Percentiles rank a stretch among this genome's conserved stretches.
phyloP scores from a whole-genome alignment of 2,329 filamentous ascomycete species.

The Emydomyces testavorans region DNA sequence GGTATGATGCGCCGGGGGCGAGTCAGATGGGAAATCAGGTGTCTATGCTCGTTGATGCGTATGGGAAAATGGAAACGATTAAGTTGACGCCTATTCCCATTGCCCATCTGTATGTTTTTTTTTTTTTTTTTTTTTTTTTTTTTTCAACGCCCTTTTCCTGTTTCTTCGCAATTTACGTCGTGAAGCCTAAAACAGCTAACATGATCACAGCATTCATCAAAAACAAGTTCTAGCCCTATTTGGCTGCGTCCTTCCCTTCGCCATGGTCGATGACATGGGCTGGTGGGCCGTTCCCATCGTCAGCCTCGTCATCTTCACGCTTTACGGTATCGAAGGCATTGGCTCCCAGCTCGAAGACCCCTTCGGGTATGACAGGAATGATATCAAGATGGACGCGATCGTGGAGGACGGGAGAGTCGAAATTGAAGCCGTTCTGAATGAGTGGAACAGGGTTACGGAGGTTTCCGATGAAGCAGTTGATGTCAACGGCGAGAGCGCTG shows the following conservation, averaged over 20 bases:
- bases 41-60: constrained; percentile 46
- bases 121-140: not conserved
- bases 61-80: constrained; percentile 55
- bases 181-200: no score
- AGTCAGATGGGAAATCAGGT: constrained; percentile 48
- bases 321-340: constrained; percentile 55
- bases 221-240: constrained; percentile 54
- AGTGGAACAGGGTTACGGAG: constrained; percentile 40
- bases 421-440: constrained; percentile 46
- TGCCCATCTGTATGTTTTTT: constrained; percentile 41
- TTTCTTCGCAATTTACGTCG: no score
- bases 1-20: constrained; percentile 50
- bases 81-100: constrained; percentile 53
- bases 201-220: constrained; percentile 44
- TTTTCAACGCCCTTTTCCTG: not conserved
- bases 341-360: constrained; percentile 54
- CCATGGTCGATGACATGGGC: constrained; percentile 50
- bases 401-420: constrained; percentile 50
- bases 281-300: constrained; percentile 53
- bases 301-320: constrained; percentile 49
- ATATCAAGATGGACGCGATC: constrained; percentile 57
- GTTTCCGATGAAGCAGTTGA: constrained; percentile 16
- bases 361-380: constrained; percentile 54
- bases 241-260: constrained; percentile 50
- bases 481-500: constrained; percentile 7